Evolutionary conservation across 352 stramenopile genomes (phyloP), one percentile per base, ranked within the genome.

Genomic region (Pythium rhizo-oryzae): DNA sequence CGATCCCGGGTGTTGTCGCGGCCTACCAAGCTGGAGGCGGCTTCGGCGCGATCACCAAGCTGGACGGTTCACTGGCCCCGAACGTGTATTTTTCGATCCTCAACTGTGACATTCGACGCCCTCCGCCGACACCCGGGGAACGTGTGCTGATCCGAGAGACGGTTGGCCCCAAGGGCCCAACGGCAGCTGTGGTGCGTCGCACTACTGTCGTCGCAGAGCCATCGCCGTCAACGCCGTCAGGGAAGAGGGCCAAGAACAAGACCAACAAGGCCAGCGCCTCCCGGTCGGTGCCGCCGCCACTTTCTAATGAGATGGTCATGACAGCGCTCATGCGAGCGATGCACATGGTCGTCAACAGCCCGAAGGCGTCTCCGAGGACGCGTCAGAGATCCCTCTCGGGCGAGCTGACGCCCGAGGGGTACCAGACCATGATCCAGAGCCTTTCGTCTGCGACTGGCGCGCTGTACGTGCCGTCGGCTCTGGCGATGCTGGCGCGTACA

Each of bases 91-190:
- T 65, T 28, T 28, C n/a, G 13, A 50, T 59, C 18, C 19, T 9
- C 19, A 39, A 19, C 21, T 65, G 59, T 11, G 59, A 65, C 28
- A 28, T 65, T 33, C 58, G 59, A n/a, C 47, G 59, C 13, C 59
- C 59, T 1, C 59, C 41, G 8, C 35, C 39, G 11, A 65, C 59
- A 15, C 2, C 15, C 12, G 59, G 59, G 9, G 59, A 65, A 21
- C 46, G 35, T 8, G 59, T 65, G 47, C 13, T 59, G 30, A 46
- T 65, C 28, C 28, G n/a, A 1, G 46, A 65, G 49, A 52, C 47
- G 2, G 21, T 43, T 11, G 49, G 47, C 23, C 46, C 46, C 1
- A 65, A 59, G 24, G 59, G 59, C 23, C 59, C 59, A n/a, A 52
- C 37, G 19, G 49, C 43, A 8, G 30, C 47, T 0, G 2, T 37